Percentiles rank a stretch among this genome's conserved stretches.
Conservation (phyloP, 2,329 filamentous ascomycete genomes). For the Tolypocladium amazonense region DNA sequence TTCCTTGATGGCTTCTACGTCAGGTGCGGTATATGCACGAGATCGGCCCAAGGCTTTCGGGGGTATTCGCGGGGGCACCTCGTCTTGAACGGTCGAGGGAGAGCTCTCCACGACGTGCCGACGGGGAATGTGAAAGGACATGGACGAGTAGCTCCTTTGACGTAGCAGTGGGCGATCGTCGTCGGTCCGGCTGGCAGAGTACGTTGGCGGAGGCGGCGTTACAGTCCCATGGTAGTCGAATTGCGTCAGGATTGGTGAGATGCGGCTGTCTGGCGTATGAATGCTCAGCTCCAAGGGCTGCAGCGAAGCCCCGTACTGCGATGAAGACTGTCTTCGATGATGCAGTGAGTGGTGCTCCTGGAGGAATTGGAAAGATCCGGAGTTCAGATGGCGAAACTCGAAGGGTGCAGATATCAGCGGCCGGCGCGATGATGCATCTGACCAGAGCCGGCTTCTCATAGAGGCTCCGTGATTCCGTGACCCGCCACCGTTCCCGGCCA, state of each 20-base stretch:
- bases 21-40: slow-evolving; percentile 33
- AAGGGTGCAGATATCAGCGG: slow-evolving; percentile 48
- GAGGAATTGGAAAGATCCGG: slow-evolving; percentile 30
- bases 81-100: slow-evolving; percentile 12
- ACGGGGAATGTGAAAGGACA: slow-evolving; percentile 46
- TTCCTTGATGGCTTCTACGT: slow-evolving; percentile 41
- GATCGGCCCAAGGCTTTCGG: slow-evolving; percentile 27
- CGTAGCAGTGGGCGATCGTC: slow-evolving; percentile 21
- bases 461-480: slow-evolving; percentile 32
- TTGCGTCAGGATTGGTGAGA: slow-evolving; percentile 47
- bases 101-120: slow-evolving; percentile 22
- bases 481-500: slow-evolving; percentile 10
- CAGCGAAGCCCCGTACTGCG: slow-evolving; percentile 28
- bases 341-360: not conserved
- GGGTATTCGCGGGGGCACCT: slow-evolving; percentile 25
- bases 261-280: slow-evolving; percentile 25
- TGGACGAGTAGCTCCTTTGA: slow-evolving; percentile 36
- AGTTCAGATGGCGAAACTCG: slow-evolving; percentile 49
- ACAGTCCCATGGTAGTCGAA: slow-evolving; percentile 30
- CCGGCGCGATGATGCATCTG: slow-evolving; percentile 35
- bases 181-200: slow-evolving; percentile 19
- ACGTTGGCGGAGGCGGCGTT: slow-evolving; percentile 27
- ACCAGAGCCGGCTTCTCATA: slow-evolving; percentile 33
- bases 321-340: slow-evolving; percentile 6
- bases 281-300: slow-evolving; percentile 48